These are phyloP conservation scores for Paramyrothecium sp. DNA, from an alignment of 2,329 filamentous ascomycete species.

Conservation along the genomic window DNA sequence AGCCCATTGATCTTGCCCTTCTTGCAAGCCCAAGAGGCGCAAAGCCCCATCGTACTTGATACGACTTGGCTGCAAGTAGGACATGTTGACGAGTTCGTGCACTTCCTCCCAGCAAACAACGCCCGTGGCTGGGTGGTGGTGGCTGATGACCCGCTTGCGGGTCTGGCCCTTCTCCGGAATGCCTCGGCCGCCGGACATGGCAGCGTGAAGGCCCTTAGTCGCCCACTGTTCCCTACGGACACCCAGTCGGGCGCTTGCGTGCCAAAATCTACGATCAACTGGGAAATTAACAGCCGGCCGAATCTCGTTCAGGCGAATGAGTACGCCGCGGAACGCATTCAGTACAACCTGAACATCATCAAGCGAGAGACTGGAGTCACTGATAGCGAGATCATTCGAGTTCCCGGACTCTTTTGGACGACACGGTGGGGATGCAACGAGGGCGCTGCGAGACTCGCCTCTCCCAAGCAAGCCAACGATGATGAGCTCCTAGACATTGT, in stretches of 20 bases:
- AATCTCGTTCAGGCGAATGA: slow-evolving; percentile 6
- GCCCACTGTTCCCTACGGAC: neutral
- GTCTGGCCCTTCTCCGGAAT: slow-evolving; percentile 15
- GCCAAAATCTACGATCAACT: slow-evolving; percentile 11
- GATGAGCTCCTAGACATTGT: too few species aligned
- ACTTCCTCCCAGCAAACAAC: slow-evolving; percentile 22
- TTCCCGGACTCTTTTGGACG: slow-evolving; percentile 10
- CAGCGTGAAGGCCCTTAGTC: slow-evolving; percentile 10
- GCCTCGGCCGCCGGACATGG: slow-evolving; percentile 13
- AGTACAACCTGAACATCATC: slow-evolving; percentile 15
- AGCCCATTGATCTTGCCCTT: slow-evolving; percentile 21
- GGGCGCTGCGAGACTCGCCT: too few species aligned
- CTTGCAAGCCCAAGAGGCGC: slow-evolving; percentile 30
- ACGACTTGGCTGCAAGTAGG: slow-evolving; percentile 21
- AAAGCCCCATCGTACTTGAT: slow-evolving; percentile 31
- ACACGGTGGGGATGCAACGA: too few species aligned
- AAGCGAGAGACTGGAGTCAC: slow-evolving; percentile 18
- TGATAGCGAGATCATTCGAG: slow-evolving; percentile 15
- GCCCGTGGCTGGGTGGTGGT: slow-evolving; percentile 21
- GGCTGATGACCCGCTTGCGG: slow-evolving; percentile 18
- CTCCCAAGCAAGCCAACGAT: too few species aligned
- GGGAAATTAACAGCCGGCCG: slow-evolving; percentile 8
- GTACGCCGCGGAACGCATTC: slow-evolving; percentile 8
- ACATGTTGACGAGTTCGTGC: slow-evolving; percentile 26
- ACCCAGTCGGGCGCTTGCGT: slow-evolving; percentile 7